Evolutionary conservation across 768 basidiomycete species (phyloP).

Genomic region (Hypholoma sublateritium): DNA sequence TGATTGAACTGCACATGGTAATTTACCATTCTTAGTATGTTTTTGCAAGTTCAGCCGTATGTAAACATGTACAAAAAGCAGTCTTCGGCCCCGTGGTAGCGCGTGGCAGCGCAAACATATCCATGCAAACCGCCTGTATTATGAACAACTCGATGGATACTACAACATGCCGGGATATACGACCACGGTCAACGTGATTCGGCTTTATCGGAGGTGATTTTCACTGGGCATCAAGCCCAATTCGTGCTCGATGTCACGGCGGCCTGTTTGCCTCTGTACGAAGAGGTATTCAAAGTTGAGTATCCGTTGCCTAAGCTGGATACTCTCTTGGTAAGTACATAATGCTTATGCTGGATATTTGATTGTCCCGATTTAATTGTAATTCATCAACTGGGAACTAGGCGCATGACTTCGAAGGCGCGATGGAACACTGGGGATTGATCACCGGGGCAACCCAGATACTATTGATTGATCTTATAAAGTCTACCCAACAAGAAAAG

Average conservation of each 20-base stretch:
- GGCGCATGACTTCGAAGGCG: constrained; percentile 21
- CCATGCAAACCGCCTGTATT: too few species aligned
- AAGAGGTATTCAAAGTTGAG: constrained; percentile 87
- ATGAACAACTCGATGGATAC: too few species aligned
- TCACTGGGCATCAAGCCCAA: constrained; percentile 51
- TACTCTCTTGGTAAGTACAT: constrained; percentile 68
- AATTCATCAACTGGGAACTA: not conserved
- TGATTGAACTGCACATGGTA: too few species aligned
- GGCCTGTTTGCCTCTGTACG: constrained; percentile 81
- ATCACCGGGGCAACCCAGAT: constrained; percentile 82
- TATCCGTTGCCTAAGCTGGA: constrained; percentile 95
- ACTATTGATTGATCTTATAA: constrained; percentile 58
- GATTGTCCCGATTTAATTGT: not conserved
- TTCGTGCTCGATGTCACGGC: constrained; percentile 88
- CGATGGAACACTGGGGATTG: constrained; percentile 92
- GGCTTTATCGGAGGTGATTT: too few species aligned
- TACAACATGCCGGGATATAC: too few species aligned
- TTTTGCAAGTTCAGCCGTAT: too few species aligned
- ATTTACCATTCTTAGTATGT: too few species aligned
- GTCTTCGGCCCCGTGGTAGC: too few species aligned
- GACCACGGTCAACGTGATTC: too few species aligned
- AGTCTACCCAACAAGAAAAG: constrained; percentile 46
- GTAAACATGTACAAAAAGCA: too few species aligned
- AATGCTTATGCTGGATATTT: not conserved
- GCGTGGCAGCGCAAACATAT: too few species aligned